Evolutionary conservation across 495 filamentous ascomycete species (phyloP), one percentile per base, ranked within the genome.

Genomic region (Neurospora cerealis): DNA sequence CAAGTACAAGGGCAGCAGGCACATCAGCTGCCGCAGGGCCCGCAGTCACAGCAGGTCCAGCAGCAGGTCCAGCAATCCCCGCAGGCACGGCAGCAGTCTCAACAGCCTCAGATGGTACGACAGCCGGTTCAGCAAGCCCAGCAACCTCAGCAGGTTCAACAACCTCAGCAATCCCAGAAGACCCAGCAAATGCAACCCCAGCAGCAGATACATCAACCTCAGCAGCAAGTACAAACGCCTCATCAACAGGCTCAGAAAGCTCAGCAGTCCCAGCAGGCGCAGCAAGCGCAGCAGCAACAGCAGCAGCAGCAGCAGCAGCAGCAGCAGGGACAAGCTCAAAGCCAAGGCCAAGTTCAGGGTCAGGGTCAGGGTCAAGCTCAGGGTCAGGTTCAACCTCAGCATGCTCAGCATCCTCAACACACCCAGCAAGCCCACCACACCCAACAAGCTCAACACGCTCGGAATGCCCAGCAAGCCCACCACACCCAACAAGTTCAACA

Each of bases 61-160:
- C 75, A 77, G 70, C 75, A 78, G 71, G 75, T 38, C 24, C 75
- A 74, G n/a, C 79, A 79, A 42, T 74, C 75, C 15, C 77, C 75
- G 62, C 39, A 36, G 8, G 70, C 69, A 24, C 44, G 34, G 34
- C 75, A 74, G 36, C 74, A 74, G 70, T 70, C 72, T 42, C 74
- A 75, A 71, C 69, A 73, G 36, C 70, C 39, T 32, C 71, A 37
- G 32, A 66, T 66, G 54, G 54, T 34, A 38, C 74, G 62, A 42
- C 72, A 69, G 32, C 34, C 32, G 54, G 60, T 36, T 11, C 71
- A 48, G 37, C 74, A 60, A 69, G 17, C 37, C 36, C 44, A 73
- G 71, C 54, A 72, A 71, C 37, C 48, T 32, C 48, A 62, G 13
- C 54, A 62, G 1, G 24, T 62, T 15, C 54, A 62, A 62, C 54